Evolutionary conservation across 805 yeast genomes (phyloP), one percentile per base, ranked within the genome.

Genomic region (Debaryomyces castellii): DNA sequence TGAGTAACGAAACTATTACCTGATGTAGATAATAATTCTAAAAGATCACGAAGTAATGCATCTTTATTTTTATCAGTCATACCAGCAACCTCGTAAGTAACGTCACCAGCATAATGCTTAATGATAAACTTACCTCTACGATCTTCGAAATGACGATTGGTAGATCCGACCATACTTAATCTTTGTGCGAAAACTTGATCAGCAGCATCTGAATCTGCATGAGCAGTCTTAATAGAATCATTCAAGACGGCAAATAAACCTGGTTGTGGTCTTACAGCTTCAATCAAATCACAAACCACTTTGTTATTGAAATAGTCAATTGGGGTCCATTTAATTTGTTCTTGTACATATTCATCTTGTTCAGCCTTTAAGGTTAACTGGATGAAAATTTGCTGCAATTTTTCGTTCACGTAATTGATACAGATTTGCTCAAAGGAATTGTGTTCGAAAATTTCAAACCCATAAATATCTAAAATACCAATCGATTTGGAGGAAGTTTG

Each of bases 61-160:
- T 94, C 99, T 67, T 94, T 94, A 66, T 94, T 94, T 67, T 94
- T 94, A 66, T 94, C 98, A 2, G 99, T 94, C 88, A 94, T 90
- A 5, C 87, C 86, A 24, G 76, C 71, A 43, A 91, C 83, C 51
- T 91, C 96, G 62, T 94, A 94, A 10, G 90, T 87, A 40, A 94
- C 99, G 70, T 94, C 99, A 62, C 99, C 99, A 18, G 99, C 99
- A 71, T 94, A 94, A 69, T 94, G 99, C 69, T 89, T 91, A 60
- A 94, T 82, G 45, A 94, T 72, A 55, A 94, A 94, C 64, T 94
- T 92, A 27, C 84, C 80, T 51, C 87, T 83, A 60, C 99, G 83
- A 57, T 87, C 79, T 58, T 91, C 97, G 62, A 94, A 90, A 64
- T 94, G 95, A 20, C 88, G 85, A 64, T 90, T 91, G 18, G 78